phyloP scores from a whole-genome alignment of 1,284 basidiomycete species.

The Jaminaea rosea region DNA sequence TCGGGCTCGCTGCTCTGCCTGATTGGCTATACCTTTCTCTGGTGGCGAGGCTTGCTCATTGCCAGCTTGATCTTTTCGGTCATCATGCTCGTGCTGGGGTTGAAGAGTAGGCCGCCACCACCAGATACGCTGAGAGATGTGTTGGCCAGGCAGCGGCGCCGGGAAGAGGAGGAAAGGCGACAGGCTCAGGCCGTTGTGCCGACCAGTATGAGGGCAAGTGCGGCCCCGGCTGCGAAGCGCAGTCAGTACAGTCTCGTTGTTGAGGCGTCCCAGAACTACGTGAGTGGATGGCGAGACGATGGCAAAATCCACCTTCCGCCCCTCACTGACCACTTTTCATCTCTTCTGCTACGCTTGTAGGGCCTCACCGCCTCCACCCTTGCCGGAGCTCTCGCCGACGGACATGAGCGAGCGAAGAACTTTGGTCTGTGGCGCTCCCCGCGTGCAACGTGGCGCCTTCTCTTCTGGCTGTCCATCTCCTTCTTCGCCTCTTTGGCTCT shows the following conservation, averaged over 20 bases:
- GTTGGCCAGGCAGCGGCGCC: conserved; percentile 4
- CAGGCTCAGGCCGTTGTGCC: neutral
- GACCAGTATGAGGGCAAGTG: conserved; percentile 9
- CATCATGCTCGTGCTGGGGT: conserved; percentile 13
- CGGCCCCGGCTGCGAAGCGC: neutral
- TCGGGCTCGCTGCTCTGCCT: conserved; percentile 8
- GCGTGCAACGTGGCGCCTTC: conserved; percentile 14
- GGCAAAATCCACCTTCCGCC: too few relatives aligned
- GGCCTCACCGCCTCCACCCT: conserved; percentile 7
- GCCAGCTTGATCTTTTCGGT: conserved; percentile 6
- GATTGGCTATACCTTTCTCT: conserved; percentile 14
- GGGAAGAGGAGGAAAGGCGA: conserved; percentile 1
- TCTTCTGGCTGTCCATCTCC: conserved; percentile 5
- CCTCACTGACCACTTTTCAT: too few relatives aligned
- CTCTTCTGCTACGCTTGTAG: too few relatives aligned
- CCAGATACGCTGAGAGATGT: conserved; percentile 4
- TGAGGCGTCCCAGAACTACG: conserved; percentile 12
- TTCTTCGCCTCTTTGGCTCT: conserved; percentile 9
- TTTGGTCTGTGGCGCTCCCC: conserved; percentile 15
- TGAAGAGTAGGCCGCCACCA: conserved; percentile 6
- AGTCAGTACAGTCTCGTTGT: conserved; percentile 2
- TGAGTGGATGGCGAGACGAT: too few relatives aligned
- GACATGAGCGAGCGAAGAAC: conserved; percentile 22
- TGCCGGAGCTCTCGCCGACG: conserved; percentile 12
- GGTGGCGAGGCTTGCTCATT: conserved; percentile 16